Percentiles rank a stretch among this genome's conserved stretches.
Evolutionary conservation across 164 flowering plant genomes (phyloP).

Genomic region (Magnolia kwangsiensis): DNA sequence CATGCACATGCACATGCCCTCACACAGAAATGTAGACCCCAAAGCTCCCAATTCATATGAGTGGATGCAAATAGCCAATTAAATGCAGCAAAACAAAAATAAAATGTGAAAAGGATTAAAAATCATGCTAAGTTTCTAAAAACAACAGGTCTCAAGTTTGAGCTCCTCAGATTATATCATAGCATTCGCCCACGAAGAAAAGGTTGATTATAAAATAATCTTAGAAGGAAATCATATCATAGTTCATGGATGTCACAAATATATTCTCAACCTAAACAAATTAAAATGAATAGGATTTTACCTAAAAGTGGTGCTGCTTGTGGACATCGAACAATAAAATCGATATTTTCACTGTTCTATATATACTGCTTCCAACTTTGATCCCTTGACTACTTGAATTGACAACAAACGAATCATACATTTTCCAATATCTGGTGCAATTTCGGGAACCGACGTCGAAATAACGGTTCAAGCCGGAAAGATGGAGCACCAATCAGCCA

Average conservation of each 20-base stretch:
- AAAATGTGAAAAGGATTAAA: too few species aligned
- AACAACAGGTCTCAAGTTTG: too few species aligned
- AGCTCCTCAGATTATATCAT: too few species aligned
- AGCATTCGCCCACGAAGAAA: too few species aligned
- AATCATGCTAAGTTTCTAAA: too few species aligned
- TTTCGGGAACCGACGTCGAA: constrained; percentile 60
- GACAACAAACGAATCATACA: constrained; percentile 26
- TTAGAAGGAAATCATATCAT: too few species aligned
- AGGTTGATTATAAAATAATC: too few species aligned
- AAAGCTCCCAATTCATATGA: too few species aligned
- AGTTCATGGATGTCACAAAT: neutral
- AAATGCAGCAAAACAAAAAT: too few species aligned
- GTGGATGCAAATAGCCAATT: too few species aligned
- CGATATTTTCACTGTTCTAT: constrained; percentile 7
- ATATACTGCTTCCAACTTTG: neutral
- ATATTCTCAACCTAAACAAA: neutral
- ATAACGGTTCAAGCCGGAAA: constrained; percentile 73
- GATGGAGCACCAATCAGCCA: constrained; percentile 65
- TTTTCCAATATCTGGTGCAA: constrained; percentile 56
- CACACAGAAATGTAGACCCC: too few species aligned
- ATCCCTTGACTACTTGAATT: constrained; percentile 11
- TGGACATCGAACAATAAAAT: constrained; percentile 5
- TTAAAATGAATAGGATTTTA: constrained; percentile 4
- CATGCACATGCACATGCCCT: too few species aligned
- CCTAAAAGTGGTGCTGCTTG: constrained; percentile 11